Evolutionary conservation across 768 basidiomycete genomes (phyloP), one percentile per base, ranked within the genome.

Genomic region (Baorangia bicolor): DNA sequence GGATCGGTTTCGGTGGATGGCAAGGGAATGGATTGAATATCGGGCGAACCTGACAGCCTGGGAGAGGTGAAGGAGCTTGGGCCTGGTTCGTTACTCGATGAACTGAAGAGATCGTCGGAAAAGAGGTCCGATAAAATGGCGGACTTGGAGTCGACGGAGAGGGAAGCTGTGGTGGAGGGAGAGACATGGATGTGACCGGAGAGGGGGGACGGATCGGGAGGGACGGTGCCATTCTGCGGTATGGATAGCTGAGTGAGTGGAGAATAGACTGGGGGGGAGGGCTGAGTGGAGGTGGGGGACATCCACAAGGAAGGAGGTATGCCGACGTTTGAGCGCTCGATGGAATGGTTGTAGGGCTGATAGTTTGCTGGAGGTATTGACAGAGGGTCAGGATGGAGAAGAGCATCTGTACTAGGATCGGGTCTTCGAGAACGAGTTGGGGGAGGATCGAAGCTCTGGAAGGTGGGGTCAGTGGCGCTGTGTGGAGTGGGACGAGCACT

Each of bases 301-400:
- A 92, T 92, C 90, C 90, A 92, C 38, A 92, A 73, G 38, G 90
- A 89, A 4, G 90, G 88, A 44, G 86, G 87, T 41, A 91, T 74
- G 52, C 81, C 80, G 33, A 77, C 64, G 57, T 76, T 74, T 44
- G 79, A 78, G 64, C 80, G 83, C 63, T 86, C 83, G 66, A 73
- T 69, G 61, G 76, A 63, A 51, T 66, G 56, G 51, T 50, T 58
- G 54, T 69, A 71, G 41, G 62, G 53, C 1, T 66, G 59, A 18
- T 70, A 70, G 55, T 65, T 53, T 18, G 54, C 13, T 3, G 65
- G 11, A 33, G 61, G 51, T 45, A 61, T 60, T 27, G 71, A 57
- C 21, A 60, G 64, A 34, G 63, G 49, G 50, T 63, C 53, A n/a
- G 51, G 57, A 18, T 61, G 66, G 12, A 58, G 30, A 33, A 64